These are phyloP conservation scores for Cystobasidiaceae sp. DNA, from an alignment of 1,284 basidiomycete genomes.

Conservation along the genomic window DNA sequence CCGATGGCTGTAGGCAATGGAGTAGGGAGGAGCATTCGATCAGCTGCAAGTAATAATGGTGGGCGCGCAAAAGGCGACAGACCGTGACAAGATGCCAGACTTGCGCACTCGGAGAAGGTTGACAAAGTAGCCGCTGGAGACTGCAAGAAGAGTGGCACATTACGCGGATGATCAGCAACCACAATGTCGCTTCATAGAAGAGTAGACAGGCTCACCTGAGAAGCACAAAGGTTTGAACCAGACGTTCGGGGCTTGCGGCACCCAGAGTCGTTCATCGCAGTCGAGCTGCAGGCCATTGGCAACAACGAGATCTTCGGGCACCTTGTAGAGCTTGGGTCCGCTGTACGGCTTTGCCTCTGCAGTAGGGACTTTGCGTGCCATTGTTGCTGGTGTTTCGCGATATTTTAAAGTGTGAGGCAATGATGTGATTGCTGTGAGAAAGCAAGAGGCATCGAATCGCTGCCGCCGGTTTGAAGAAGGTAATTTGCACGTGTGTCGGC, in stretches of 20 bases:
- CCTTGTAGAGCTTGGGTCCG: conserved; percentile 35
- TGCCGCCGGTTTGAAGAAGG: too few species aligned
- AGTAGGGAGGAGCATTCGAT: too few species aligned
- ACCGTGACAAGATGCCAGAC: conserved; percentile 36
- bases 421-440: too few species aligned
- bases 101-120: conserved; percentile 38
- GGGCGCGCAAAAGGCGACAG: too few species aligned
- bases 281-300: conserved; percentile 34
- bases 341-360: conserved; percentile 26
- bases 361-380: neutral
- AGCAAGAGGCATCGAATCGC: too few species aligned
- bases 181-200: neutral
- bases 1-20: conserved; percentile 33
- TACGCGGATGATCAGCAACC: neutral
- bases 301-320: conserved; percentile 38
- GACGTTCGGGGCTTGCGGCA: conserved; percentile 35
- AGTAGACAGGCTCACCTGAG: neutral
- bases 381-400: too few species aligned
- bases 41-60: too few species aligned
- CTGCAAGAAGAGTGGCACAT: neutral
- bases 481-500: too few species aligned
- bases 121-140: conserved; percentile 39
- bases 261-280: conserved; percentile 38
- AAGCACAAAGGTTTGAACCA: conserved; percentile 38
- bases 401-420: too few species aligned